Percentiles rank a stretch among this genome's conserved stretches.
Conservation (phyloP, 2,329 filamentous ascomycete species). For the Ceratocystis albifundus region DNA sequence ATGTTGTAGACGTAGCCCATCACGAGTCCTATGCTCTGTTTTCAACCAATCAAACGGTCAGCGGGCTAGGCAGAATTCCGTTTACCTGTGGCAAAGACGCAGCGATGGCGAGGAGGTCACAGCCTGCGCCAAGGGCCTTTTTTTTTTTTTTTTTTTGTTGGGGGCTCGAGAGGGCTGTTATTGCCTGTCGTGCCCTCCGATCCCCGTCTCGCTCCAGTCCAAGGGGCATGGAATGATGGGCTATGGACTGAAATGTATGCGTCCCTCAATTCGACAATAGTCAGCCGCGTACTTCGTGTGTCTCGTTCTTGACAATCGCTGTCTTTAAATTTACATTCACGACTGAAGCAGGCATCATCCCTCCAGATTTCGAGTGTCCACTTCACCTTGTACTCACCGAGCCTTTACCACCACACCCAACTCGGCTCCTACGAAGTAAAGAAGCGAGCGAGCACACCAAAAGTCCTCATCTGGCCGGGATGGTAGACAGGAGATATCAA, state of each 20-base stretch:
- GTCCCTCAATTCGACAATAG: not conserved
- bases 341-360: not conserved
- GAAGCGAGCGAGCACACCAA: conserved; percentile 5
- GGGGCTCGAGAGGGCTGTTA: not conserved
- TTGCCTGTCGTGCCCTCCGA: not conserved
- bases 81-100: not conserved
- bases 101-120: not conserved
- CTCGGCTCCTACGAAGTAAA: conserved; percentile 8
- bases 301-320: conserved; percentile 8
- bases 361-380: not conserved
- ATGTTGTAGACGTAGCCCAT: not conserved
- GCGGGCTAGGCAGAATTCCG: not conserved
- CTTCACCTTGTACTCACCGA: conserved; percentile 6
- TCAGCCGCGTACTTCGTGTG: not conserved
- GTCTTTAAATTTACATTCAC: not conserved
- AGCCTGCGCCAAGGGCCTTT: not conserved
- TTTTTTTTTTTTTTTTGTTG: too few species aligned
- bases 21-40: not conserved
- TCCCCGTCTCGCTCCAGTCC: conserved; percentile 6
- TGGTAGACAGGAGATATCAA: not conserved
- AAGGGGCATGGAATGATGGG: not conserved
- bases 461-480: not conserved
- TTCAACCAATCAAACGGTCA: not conserved
- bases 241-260: conserved; percentile 2
- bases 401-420: not conserved